Percentiles rank a stretch among this genome's conserved stretches.
Evolutionary conservation across 2,329 filamentous ascomycete genomes (phyloP).

Genomic region (Chaetomiaceae sp.): DNA sequence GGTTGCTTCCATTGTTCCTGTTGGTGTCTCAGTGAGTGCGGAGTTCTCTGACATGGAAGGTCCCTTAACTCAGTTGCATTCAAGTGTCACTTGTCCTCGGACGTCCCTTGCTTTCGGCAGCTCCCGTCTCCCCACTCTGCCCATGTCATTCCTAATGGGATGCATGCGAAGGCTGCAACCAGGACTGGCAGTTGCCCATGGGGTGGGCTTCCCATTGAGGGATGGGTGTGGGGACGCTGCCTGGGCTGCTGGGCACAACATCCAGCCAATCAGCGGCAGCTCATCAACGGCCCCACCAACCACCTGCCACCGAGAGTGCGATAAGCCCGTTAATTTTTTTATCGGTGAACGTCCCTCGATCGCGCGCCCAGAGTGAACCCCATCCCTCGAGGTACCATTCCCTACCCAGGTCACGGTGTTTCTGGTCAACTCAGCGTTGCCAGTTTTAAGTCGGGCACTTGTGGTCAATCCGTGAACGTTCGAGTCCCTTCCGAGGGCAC

Average conservation of each 20-base stretch:
- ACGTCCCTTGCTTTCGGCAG: constrained; percentile 2
- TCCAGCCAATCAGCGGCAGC: not conserved
- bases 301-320: constrained; percentile 10
- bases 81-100: too few species aligned
- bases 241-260: too few species aligned
- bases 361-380: constrained; percentile 5
- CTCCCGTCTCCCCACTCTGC: constrained; percentile 5
- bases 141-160: not conserved
- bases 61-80: too few species aligned
- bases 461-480: not conserved
- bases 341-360: constrained; percentile 13
- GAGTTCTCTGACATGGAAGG: too few species aligned
- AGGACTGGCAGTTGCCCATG: too few species aligned
- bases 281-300: constrained; percentile 5
- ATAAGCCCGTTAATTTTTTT: constrained; percentile 24
- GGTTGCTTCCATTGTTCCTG: too few species aligned
- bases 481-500: constrained; percentile 19
- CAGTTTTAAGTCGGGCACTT: not conserved
- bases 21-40: too few species aligned
- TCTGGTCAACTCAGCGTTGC: not conserved
- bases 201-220: too few species aligned
- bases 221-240: too few species aligned
- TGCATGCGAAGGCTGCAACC: too few species aligned
- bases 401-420: not conserved
- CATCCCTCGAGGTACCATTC: not conserved